Conservation (phyloP, 768 basidiomycete genomes). For the Amanita fuliginea region DNA sequence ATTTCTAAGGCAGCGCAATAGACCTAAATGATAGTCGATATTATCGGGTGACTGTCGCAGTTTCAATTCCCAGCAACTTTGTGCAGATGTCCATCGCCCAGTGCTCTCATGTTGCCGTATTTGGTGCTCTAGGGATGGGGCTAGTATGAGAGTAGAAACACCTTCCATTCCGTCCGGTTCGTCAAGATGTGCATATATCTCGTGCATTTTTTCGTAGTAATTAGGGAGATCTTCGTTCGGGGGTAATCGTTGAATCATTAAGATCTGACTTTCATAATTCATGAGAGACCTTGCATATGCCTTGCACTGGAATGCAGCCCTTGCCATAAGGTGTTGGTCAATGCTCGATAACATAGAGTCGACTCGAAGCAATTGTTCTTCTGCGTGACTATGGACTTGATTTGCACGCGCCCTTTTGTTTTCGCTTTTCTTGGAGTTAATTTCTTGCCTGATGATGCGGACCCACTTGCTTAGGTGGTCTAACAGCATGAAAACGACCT, state of each 20-base stretch:
- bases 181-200: slow-evolving; percentile 92
- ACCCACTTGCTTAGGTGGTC: slow-evolving; percentile 93
- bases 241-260: slow-evolving; percentile 34
- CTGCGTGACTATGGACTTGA: slow-evolving; percentile 25
- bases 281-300: slow-evolving; percentile 90
- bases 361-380: slow-evolving; percentile 56
- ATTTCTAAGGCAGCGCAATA: slow-evolving; percentile 84
- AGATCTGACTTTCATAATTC: slow-evolving; percentile 84
- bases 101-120: slow-evolving; percentile 97
- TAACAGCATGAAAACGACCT: slow-evolving; percentile 91
- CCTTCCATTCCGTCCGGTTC: slow-evolving; percentile 99
- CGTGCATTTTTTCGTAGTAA: slow-evolving; percentile 85
- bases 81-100: slow-evolving; percentile 95
- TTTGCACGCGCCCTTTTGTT: slow-evolving; percentile 35
- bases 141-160: slow-evolving; percentile 76
- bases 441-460: slow-evolving; percentile 59
- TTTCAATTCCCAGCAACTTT: slow-evolving; percentile 97
- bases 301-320: slow-evolving; percentile 90
- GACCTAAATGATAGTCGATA: slow-evolving; percentile 78
- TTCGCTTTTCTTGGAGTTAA: slow-evolving; percentile 37
- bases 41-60: slow-evolving; percentile 88
- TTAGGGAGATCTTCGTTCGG: slow-evolving; percentile 41
- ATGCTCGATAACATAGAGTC: slow-evolving; percentile 80
- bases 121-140: slow-evolving; percentile 88
- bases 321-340: slow-evolving; percentile 80